These are phyloP conservation scores for Neodidymelliopsis sp. DNA, from an alignment of 2,329 filamentous ascomycete genomes.

Conservation along the genomic window DNA sequence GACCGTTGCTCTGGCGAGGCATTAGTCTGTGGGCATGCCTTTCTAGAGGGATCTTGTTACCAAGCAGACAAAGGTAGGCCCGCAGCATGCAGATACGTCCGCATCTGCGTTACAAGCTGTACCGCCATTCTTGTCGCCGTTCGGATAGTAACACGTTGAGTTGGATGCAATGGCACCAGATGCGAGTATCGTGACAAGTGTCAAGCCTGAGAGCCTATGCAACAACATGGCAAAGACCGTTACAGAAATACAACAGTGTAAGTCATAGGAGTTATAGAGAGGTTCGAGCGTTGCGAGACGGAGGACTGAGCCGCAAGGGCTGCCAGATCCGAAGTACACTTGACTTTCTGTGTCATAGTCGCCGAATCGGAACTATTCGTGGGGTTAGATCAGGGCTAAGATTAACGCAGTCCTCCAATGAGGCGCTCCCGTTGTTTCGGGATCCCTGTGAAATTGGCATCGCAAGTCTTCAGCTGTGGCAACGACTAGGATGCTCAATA, in stretches of 20 bases:
- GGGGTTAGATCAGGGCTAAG: constrained; percentile 5
- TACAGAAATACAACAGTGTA: background rate
- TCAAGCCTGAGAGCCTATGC: background rate
- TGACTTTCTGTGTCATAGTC: constrained; percentile 7
- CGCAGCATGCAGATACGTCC: constrained; percentile 31
- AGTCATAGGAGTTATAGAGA: background rate
- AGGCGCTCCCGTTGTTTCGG: background rate
- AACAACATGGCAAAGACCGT: constrained; percentile 3
- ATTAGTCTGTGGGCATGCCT: no score
- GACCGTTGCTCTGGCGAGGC: constrained; percentile 31
- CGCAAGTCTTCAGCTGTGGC: background rate
- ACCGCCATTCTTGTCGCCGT: constrained; percentile 25
- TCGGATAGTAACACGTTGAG: constrained; percentile 31
- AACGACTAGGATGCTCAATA: background rate
- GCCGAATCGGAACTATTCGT: constrained; percentile 7
- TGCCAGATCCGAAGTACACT: constrained; percentile 1
- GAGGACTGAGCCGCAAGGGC: constrained; percentile 5
- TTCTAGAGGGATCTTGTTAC: no score
- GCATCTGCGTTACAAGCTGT: constrained; percentile 23
- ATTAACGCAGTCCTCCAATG: constrained; percentile 3
- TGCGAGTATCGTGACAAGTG: background rate
- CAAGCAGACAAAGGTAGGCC: constrained; percentile 31
- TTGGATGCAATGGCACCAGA: constrained; percentile 9
- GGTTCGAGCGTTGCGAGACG: constrained; percentile 3
- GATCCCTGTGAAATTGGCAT: background rate